phyloP scores from a whole-genome alignment of 163 green algal species.

The Scenedesmus sp. region DNA sequence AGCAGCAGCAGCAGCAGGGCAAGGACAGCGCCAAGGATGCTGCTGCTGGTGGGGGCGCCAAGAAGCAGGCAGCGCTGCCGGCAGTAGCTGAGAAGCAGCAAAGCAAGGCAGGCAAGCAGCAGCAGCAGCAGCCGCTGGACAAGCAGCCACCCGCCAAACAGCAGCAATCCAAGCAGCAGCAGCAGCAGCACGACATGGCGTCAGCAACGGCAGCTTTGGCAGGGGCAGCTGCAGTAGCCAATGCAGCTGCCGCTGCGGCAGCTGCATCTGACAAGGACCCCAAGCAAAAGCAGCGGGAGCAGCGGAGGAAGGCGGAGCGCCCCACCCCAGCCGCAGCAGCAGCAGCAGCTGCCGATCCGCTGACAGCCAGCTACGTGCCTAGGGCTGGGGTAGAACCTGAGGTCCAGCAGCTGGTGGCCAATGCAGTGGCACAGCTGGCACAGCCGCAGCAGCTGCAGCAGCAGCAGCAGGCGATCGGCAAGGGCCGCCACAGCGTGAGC shows the following conservation, averaged over 20 bases:
- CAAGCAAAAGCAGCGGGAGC: constrained; percentile 1
- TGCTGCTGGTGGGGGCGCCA: neutral
- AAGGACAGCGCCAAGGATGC: neutral
- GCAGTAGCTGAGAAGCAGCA: constrained; percentile 10
- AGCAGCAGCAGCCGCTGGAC: constrained; percentile 20
- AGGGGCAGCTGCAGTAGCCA: neutral
- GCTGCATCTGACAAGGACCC: neutral
- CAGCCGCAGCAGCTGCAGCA: constrained; percentile 3
- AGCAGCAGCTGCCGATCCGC: neutral
- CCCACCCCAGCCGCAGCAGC: neutral
- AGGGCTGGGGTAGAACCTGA: constrained; percentile 22
- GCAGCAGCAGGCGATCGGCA: constrained; percentile 5
- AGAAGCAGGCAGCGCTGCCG: constrained; percentile 1
- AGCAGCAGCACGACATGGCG: neutral
- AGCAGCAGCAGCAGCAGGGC: constrained; percentile 34
- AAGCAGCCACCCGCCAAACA: constrained; percentile 21
- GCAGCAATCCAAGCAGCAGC: constrained; percentile 6
- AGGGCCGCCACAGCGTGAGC: neutral
- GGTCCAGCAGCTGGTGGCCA: constrained; percentile 46
- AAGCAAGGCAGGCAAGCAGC: neutral
- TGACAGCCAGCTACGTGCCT: neutral
- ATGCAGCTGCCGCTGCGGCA: neutral
- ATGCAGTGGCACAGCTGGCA: constrained; percentile 5
- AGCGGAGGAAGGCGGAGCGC: neutral
- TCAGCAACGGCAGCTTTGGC: neutral